Evolutionary conservation across 2,329 filamentous ascomycete species (phyloP), one percentile per base, ranked within the genome.

Genomic region (Sporothrix euskadiensis): DNA sequence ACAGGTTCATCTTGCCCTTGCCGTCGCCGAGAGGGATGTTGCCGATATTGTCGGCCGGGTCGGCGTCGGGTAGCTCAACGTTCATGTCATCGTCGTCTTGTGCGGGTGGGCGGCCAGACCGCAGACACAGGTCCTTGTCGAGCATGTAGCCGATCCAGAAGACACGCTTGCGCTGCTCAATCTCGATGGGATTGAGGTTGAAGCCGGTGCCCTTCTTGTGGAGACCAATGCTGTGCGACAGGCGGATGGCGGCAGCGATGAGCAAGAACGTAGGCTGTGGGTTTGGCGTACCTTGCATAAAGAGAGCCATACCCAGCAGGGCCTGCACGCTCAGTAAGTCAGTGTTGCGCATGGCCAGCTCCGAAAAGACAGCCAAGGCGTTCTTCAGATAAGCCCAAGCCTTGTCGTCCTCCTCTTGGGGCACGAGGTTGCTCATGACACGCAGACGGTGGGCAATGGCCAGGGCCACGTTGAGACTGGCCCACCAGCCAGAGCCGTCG

Each of bases 381-480:
- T 99, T 99, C 84, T 99, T 98, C 78, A 99, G 84, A 80, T 98
- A 97, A 1, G 91, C 91, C 94, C 96, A 98, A 0, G 94, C 94
- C 80, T 97, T 97, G 71, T 94, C 90, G 77, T 98, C 96, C 80
- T 98, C 95, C 75, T 97, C 94, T 75, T 92, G 89, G 1, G 94
- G 91, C 0, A 97, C 93, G 9, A 97, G 85, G 78, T 97, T 96
- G 84, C 93, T 97, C 94, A 98, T 97, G 30, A 98, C 94, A 12
- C 96, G 91, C 78, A 99, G 85, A 56, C 96, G 89, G 80, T 98
- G 94, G 5, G 95, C 92, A 77, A 98, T 97, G n/a, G 95, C 96
- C 73, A 99, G 84, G 1, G 92, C 94, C 74, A 97, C 92, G 78
- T 99, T 99, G 78, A 99, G 86, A 82, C 94, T 97, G 5, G 96